Base-by-base conservation (phyloP, 305 asterid species). In the Petunia hybrid region DNA sequence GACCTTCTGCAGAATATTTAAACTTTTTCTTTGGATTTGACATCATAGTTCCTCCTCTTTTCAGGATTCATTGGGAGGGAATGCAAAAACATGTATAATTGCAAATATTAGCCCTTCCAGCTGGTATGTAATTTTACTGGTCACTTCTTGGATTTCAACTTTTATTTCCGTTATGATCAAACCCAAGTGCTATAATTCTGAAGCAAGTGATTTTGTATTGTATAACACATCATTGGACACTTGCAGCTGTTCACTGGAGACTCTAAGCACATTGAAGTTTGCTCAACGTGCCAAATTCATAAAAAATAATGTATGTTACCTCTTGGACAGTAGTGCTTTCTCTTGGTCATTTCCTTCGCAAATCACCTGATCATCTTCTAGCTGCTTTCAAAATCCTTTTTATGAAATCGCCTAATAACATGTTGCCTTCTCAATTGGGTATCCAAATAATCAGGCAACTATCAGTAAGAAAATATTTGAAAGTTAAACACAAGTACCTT, bases 211-310 rank as follows among this genome's bases (percentile, higher is more conserved):
- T 16, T 66, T 40, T 73, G 31, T 36, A 73, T 35, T 73, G 35
- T 73, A 51, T 73, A 53, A 74, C 79, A 74, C 65, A 39, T 80
- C 77, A 67, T 66, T 80, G 57, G 51, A 16, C 67, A 66, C 82
- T 83, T 89, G 91, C 94, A 94, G 99, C 88, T 93, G 94, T 85
- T 91, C 99, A 12, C 87, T 96, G 75, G 98, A 96, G 91, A 96
- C 99, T 63, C 84, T 96, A 91, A 92, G 98, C 91, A 96, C 99
- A 39, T 80, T 96, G 87, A 96, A 94, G 94, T 96, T 96, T 87
- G 98, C 99, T 36, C 99, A 94, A 84, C 99, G 99, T 77, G 98
- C 98, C 85, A 96, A 96, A 86, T 94, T 88, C 86, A 94, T 96
- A 55, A 96, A 96, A 84, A 96, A 96, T 85, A 97, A 96, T 89